Conservation (phyloP, 495 filamentous ascomycete species). For the Chaetomium cochliodes region DNA sequence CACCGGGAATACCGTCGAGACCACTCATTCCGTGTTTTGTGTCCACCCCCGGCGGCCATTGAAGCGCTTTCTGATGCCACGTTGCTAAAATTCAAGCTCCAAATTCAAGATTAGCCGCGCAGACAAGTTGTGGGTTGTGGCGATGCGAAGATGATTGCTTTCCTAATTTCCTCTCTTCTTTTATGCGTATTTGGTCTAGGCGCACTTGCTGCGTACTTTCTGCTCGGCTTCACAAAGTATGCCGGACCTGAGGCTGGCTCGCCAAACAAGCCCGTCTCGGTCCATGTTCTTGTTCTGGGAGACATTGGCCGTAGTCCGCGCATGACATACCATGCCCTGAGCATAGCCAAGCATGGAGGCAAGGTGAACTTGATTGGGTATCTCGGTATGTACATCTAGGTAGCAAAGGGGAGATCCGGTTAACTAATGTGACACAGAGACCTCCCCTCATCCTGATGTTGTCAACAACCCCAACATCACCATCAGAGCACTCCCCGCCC, state of each 20-base stretch:
- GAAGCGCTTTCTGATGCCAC: no score
- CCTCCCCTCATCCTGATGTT: constrained; percentile 69
- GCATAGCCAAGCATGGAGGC: constrained; percentile 80
- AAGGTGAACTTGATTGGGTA: constrained; percentile 87
- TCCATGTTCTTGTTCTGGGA: constrained; percentile 92
- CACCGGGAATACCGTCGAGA: not conserved
- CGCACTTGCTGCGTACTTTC: constrained; percentile 10
- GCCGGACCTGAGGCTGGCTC: constrained; percentile 27
- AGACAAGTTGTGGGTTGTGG: not conserved
- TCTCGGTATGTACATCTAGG: constrained; percentile 52
- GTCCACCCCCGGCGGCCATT: no score
- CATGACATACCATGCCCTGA: constrained; percentile 98
- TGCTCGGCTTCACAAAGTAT: constrained; percentile 26
- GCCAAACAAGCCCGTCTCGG: constrained; percentile 40
- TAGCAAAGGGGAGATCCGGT: not conserved
- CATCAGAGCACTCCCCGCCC: constrained; percentile 47
- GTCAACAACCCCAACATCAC: constrained; percentile 61
- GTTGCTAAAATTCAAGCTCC: not conserved
- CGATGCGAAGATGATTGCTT: constrained; percentile 4
- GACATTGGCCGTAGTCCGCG: constrained; percentile 95
- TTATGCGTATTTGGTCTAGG: constrained; percentile 3
- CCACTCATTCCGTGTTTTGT: not conserved
- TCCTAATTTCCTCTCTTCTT: constrained; percentile 15
- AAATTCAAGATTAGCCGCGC: not conserved
- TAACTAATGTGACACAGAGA: constrained; percentile 31